Evolutionary conservation across 2,329 filamentous ascomycete species (phyloP).

Genomic region (Remersonia thermophila): DNA sequence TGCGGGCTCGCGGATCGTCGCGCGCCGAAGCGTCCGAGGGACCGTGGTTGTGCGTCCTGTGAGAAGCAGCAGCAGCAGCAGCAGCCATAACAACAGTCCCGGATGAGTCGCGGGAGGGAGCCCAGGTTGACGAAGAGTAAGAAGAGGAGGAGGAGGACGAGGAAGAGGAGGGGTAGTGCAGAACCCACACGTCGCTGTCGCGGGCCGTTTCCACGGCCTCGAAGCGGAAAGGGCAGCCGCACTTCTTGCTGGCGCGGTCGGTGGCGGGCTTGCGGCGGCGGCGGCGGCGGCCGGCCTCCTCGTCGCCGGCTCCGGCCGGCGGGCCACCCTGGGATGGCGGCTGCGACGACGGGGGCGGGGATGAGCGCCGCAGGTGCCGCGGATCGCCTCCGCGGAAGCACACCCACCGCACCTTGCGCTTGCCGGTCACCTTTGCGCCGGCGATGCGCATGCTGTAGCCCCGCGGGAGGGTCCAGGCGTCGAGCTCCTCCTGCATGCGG

Average conservation of each 20-base stretch:
- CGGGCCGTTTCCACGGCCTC: constrained; percentile 24
- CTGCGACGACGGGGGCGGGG: too few species aligned
- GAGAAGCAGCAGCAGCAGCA: too few species aligned
- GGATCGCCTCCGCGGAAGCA: constrained; percentile 27
- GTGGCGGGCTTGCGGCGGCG: constrained; percentile 23
- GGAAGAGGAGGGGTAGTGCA: constrained; percentile 29
- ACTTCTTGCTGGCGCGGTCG: constrained; percentile 25
- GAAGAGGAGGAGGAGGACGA: too few species aligned
- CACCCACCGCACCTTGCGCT: constrained; percentile 27
- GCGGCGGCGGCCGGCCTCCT: constrained; percentile 24
- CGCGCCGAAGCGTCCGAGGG: constrained; percentile 23
- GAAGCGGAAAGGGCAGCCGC: constrained; percentile 27
- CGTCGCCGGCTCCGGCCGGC: too few species aligned
- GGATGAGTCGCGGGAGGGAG: too few species aligned
- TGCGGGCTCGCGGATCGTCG: constrained; percentile 23
- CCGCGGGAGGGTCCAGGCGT: constrained; percentile 24
- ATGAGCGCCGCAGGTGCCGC: constrained; percentile 23
- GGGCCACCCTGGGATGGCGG: too few species aligned
- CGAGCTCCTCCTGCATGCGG: constrained; percentile 26
- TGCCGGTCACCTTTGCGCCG: constrained; percentile 25
- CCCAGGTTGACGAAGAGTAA: too few species aligned
- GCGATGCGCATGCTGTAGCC: constrained; percentile 29
- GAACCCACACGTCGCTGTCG: constrained; percentile 24
- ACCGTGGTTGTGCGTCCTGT: constrained; percentile 24
- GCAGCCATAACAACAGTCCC: too few species aligned